Evolutionary conservation across 73 alveolate species (phyloP).

Genomic region (Chromera velia): DNA sequence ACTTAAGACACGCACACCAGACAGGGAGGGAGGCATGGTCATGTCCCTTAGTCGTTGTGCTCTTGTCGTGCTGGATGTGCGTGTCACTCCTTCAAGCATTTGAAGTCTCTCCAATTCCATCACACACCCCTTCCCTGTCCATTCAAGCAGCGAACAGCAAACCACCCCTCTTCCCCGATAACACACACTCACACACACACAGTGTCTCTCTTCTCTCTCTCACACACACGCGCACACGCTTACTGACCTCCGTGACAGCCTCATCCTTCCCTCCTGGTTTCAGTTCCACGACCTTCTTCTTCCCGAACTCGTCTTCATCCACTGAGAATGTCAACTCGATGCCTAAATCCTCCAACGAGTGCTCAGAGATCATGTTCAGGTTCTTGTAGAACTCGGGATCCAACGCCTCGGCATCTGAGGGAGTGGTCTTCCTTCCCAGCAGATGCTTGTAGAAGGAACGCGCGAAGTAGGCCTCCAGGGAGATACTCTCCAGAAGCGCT

Average conservation of each 20-base stretch:
- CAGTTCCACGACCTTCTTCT: constrained; percentile 68
- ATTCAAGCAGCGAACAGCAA: too few relatives aligned
- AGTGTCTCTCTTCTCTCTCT: too few relatives aligned
- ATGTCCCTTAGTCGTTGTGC: too few relatives aligned
- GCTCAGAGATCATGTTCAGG: constrained; percentile 26
- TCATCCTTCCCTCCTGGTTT: constrained; percentile 76
- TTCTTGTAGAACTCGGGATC: constrained; percentile 85
- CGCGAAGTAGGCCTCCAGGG: constrained; percentile 73
- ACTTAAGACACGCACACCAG: too few relatives aligned
- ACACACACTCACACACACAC: too few relatives aligned
- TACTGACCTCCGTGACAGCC: constrained; percentile 76
- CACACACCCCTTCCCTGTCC: too few relatives aligned
- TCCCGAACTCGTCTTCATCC: constrained; percentile 79
- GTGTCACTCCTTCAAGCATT: too few relatives aligned
- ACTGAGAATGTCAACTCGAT: neutral
- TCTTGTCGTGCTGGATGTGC: too few relatives aligned
- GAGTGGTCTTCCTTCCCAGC: constrained; percentile 70
- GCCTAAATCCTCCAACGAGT: neutral
- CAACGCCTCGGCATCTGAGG: constrained; percentile 94
- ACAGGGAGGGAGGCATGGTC: too few relatives aligned
- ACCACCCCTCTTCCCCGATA: too few relatives aligned
- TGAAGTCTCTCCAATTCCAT: constrained; percentile 6
- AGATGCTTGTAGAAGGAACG: constrained; percentile 91
- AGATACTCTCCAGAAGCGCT: constrained; percentile 54
- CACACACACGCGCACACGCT: too few relatives aligned